These are phyloP conservation scores for Tylopilus plumbeoviolaceoides DNA, from an alignment of 768 basidiomycete genomes.

Conservation along the genomic window DNA sequence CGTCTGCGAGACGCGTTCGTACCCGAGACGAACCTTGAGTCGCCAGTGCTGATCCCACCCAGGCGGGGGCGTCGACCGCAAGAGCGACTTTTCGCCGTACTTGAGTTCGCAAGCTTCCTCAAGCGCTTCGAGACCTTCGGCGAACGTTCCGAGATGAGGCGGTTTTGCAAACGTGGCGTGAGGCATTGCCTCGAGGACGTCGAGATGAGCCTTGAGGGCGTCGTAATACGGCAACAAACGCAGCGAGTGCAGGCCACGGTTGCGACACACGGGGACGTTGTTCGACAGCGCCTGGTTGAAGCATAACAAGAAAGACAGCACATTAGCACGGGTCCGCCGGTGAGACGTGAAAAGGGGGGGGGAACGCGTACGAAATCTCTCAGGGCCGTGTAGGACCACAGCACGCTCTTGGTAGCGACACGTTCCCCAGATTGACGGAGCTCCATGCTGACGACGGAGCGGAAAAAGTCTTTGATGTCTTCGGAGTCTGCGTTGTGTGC, in stretches of 20 bases:
- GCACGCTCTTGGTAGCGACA: constrained; percentile 73
- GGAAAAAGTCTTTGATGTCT: constrained; percentile 72
- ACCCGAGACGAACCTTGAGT: constrained; percentile 56
- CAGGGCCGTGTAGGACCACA: constrained; percentile 77
- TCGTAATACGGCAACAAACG: constrained; percentile 59
- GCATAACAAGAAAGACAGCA: neutral
- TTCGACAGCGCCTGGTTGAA: constrained; percentile 60
- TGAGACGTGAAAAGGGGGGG: neutral
- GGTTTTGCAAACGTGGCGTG: constrained; percentile 59
- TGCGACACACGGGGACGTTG: constrained; percentile 59
- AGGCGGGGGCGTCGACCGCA: constrained; percentile 30
- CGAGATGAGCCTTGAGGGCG: constrained; percentile 58
- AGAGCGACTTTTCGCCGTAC: constrained; percentile 38
- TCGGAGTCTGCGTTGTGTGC: constrained; percentile 64
- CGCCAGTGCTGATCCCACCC: constrained; percentile 59
- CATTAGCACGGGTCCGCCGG: constrained; percentile 3
- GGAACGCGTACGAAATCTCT: constrained; percentile 60
- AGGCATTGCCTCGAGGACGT: constrained; percentile 55
- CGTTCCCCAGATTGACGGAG: constrained; percentile 74
- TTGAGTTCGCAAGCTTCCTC: constrained; percentile 62
- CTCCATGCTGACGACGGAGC: constrained; percentile 69
- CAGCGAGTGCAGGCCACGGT: constrained; percentile 63
- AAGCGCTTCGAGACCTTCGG: constrained; percentile 57
- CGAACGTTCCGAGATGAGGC: constrained; percentile 56
- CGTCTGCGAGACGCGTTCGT: constrained; percentile 58